Evolutionary conservation across 2,329 filamentous ascomycete genomes (phyloP).

Genomic region (Niveomyces coronatus): DNA sequence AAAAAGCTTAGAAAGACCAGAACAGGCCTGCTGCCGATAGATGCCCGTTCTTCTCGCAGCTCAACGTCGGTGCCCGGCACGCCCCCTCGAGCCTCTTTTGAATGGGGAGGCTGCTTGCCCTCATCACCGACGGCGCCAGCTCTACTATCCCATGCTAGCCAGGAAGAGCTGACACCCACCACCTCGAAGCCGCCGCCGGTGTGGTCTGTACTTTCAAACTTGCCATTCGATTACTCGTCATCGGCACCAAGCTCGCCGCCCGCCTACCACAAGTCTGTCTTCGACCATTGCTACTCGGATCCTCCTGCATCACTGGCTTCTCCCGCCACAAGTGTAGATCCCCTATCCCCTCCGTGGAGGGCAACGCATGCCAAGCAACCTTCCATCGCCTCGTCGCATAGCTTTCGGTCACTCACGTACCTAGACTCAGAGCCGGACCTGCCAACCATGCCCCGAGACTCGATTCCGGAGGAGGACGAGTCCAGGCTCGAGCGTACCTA

Average conservation of each 20-base stretch:
- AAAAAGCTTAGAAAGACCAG: constrained; percentile 65
- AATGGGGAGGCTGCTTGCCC: constrained; percentile 24
- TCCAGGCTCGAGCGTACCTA: constrained; percentile 11
- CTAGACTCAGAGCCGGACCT: constrained; percentile 23
- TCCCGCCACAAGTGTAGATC: constrained; percentile 65
- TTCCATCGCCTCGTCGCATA: constrained; percentile 45
- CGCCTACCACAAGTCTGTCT: constrained; percentile 62
- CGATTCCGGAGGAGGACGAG: constrained; percentile 30
- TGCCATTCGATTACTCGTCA: constrained; percentile 55
- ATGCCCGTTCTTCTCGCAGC: constrained; percentile 48
- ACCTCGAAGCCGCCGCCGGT: constrained; percentile 36
- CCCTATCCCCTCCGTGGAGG: constrained; percentile 50
- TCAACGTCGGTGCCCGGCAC: constrained; percentile 28
- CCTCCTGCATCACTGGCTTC: constrained; percentile 76
- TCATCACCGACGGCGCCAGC: constrained; percentile 29
- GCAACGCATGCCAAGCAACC: constrained; percentile 42
- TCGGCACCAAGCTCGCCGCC: constrained; percentile 71
- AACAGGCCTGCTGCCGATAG: constrained; percentile 44
- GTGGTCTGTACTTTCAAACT: constrained; percentile 54
- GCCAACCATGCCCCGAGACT: constrained; percentile 12
- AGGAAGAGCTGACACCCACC: constrained; percentile 41
- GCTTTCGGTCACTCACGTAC: constrained; percentile 30
- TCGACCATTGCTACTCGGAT: constrained; percentile 58
- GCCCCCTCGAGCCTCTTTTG: constrained; percentile 28
- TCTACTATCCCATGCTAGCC: constrained; percentile 28